Conservation (phyloP, 805 yeast genomes). For the Suhomyces pyralidae region DNA sequence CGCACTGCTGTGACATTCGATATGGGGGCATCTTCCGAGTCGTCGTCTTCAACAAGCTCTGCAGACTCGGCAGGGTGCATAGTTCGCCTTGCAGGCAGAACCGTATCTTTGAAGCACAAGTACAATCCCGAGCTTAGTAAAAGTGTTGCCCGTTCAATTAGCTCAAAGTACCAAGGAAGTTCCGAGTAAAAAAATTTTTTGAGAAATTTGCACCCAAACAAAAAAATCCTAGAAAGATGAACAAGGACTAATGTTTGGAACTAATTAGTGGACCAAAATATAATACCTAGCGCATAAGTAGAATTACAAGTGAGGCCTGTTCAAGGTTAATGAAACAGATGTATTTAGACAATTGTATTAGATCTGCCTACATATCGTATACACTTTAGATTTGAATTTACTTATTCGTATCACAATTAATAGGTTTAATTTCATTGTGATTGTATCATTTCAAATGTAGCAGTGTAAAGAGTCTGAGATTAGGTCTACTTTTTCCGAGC, state of each 20-base stretch:
- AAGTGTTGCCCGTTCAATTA: neutral
- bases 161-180: neutral
- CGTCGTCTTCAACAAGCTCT: neutral
- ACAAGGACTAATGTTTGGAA: too few species aligned
- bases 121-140: constrained; percentile 7
- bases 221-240: neutral
- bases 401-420: too few species aligned
- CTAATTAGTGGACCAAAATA: too few species aligned
- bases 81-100: constrained; percentile 1
- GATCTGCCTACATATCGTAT: neutral
- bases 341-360: too few species aligned
- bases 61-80: neutral
- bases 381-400: too few species aligned
- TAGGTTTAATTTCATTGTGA: too few species aligned
- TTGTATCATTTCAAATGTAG: too few species aligned
- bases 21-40: neutral
- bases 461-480: too few species aligned
- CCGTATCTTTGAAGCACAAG: constrained; percentile 6
- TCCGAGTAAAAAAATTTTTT: neutral
- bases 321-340: too few species aligned
- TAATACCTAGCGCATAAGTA: too few species aligned
- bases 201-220: neutral
- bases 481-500: too few species aligned
- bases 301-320: too few species aligned
- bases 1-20: neutral